phyloP scores from a whole-genome alignment of 2,329 filamentous ascomycete species.

The Amylocarpus encephaloides region DNA sequence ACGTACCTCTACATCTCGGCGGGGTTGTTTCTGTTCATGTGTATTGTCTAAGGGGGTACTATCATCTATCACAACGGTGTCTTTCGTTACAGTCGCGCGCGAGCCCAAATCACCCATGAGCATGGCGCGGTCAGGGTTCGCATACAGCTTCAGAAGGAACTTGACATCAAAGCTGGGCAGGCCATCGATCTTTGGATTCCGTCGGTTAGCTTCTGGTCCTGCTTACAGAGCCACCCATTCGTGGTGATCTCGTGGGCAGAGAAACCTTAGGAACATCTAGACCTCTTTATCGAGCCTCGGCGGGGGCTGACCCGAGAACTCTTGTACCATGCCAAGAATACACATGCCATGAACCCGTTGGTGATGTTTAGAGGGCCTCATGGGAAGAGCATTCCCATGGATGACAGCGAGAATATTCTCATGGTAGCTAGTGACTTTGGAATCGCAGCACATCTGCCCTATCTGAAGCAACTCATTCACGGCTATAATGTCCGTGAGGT shows the following conservation, averaged over 20 bases:
- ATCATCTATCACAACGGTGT: conserved; percentile 16
- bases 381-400: conserved; percentile 25
- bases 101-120: conserved; percentile 6
- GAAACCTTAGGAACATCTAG: conserved; percentile 17
- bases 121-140: conserved; percentile 5
- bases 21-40: background rate
- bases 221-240: conserved; percentile 28
- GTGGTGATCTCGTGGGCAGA: conserved; percentile 26
- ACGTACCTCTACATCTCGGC: background rate
- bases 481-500: conserved; percentile 30
- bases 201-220: conserved; percentile 15
- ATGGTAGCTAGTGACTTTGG: conserved; percentile 34
- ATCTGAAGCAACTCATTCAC: conserved; percentile 34
- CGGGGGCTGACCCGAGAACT: conserved; percentile 28
- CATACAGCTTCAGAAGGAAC: conserved; percentile 15
- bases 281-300: conserved; percentile 31
- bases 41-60: background rate
- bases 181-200: conserved; percentile 13
- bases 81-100: background rate
- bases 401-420: conserved; percentile 30
- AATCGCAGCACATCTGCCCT: conserved; percentile 32
- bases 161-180: conserved; percentile 16
- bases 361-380: conserved; percentile 32
- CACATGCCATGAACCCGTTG: conserved; percentile 5
- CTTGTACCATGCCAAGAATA: conserved; percentile 10